A percentile compares a stretch with the other conserved stretches of the same genome.
These are phyloP conservation scores for Fonsecaea erecta DNA, from an alignment of 2,329 filamentous ascomycete species.

Conservation along the genomic window DNA sequence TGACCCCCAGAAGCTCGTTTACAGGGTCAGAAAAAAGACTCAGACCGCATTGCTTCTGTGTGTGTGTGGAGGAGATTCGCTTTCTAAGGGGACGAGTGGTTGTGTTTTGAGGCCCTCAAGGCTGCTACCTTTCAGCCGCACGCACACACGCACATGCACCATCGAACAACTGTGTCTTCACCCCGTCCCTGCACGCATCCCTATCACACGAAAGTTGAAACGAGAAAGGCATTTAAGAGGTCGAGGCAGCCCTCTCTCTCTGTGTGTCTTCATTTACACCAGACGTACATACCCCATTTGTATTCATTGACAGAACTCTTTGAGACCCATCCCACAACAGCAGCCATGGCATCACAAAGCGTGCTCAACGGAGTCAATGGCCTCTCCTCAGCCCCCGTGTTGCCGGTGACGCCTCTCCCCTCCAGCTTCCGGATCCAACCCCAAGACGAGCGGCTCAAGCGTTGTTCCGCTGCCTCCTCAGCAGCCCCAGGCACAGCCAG, in stretches of 20 bases:
- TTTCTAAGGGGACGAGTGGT: background rate
- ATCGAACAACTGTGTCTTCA: too few relatives aligned
- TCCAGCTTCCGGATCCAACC: conserved; percentile 1
- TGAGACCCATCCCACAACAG: background rate
- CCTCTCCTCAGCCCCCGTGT: background rate
- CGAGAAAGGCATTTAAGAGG: background rate
- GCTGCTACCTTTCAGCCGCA: background rate
- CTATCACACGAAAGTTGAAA: too few relatives aligned
- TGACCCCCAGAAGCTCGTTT: background rate
- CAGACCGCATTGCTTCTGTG: background rate
- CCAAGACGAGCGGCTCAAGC: background rate
- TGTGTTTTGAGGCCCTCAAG: background rate
- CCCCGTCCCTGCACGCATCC: too few relatives aligned
- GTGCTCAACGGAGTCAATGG: background rate
- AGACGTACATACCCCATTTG: background rate
- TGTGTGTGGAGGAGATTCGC: background rate
- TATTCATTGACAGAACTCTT: background rate
- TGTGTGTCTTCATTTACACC: background rate
- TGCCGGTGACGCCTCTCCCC: background rate
- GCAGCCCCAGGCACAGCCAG: background rate
- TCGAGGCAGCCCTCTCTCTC: background rate
- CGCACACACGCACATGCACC: too few relatives aligned
- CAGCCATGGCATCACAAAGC: background rate
- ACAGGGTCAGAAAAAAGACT: background rate
- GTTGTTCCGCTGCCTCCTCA: too few relatives aligned